phyloP scores from a whole-genome alignment of 2,329 filamentous ascomycete genomes.

The Alternaria sp. region DNA sequence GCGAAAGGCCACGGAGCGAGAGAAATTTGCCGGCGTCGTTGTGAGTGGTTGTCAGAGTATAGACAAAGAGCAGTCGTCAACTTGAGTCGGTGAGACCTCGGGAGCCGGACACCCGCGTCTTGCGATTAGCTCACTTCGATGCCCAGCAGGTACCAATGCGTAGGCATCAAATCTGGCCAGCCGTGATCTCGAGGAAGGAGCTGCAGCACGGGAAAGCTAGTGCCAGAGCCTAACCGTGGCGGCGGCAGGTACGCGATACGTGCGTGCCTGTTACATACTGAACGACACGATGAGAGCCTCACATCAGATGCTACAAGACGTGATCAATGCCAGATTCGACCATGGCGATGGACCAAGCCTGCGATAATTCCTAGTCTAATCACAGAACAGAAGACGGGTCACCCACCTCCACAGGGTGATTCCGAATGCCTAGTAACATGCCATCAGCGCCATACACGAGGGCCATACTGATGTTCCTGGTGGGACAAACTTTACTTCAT shows the following conservation, averaged over 20 bases:
- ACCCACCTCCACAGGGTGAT: neutral
- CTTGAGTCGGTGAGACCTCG: neutral
- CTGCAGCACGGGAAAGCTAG: neutral
- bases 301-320: neutral
- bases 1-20: constrained; percentile 7
- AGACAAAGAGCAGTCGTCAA: constrained; percentile 3
- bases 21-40: neutral
- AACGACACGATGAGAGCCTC: neutral
- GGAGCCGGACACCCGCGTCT: neutral
- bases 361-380: neutral
- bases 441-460: neutral
- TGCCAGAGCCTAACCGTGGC: neutral
- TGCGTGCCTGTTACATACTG: neutral
- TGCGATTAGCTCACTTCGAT: constrained; percentile 4
- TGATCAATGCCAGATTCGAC: neutral
- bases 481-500: constrained; percentile 3
- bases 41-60: neutral
- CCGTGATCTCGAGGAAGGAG: neutral
- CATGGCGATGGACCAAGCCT: neutral
- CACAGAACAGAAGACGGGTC: neutral
- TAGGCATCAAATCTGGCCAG: neutral
- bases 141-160: neutral
- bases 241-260: neutral
- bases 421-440: neutral
- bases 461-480: neutral